phyloP scores from a whole-genome alignment of 2,329 filamentous ascomycete genomes.

The Stemphylium lycopersici region DNA sequence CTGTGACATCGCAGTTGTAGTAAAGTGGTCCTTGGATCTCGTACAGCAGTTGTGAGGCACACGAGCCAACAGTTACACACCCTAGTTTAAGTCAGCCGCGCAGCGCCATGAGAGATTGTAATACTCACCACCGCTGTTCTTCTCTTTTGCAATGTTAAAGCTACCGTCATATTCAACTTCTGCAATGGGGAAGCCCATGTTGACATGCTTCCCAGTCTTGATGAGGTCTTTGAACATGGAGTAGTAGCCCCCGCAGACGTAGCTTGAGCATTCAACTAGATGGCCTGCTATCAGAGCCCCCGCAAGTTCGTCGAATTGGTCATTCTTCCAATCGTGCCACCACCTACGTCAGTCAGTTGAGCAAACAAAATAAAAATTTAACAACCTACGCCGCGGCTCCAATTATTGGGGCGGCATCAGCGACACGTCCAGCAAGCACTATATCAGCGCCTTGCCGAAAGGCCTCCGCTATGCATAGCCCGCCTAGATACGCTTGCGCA shows the following conservation, averaged over 20 bases:
- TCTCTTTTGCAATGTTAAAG: conserved; percentile 41
- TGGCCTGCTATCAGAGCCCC: conserved; percentile 50
- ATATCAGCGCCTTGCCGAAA: conserved; percentile 37
- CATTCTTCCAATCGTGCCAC: conserved; percentile 59
- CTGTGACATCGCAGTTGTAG: conserved; percentile 55
- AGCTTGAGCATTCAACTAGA: conserved; percentile 49
- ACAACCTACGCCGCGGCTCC: conserved; percentile 50
- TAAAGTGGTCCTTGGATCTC: conserved; percentile 46
- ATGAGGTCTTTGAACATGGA: conserved; percentile 49
- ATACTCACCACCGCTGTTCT: conserved; percentile 37
- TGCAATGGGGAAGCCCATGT: conserved; percentile 40
- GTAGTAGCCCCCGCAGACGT: conserved; percentile 42
- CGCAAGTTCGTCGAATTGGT: conserved; percentile 43
- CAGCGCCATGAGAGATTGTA: rapidly evolving
- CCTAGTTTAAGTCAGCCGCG: conserved; percentile 6
- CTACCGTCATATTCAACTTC: conserved; percentile 27
- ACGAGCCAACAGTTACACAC: conserved; percentile 55
- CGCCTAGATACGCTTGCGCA: conserved; percentile 22
- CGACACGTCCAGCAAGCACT: conserved; percentile 40
- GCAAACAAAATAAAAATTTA: conserved; percentile 6
- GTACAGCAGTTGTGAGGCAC: conserved; percentile 59
- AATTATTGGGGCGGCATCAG: conserved; percentile 51
- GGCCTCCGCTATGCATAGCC: conserved; percentile 33
- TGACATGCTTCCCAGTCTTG: conserved; percentile 42
- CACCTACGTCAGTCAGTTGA: conserved; percentile 49